Percentiles rank a stretch among this genome's conserved stretches.
phyloP scores from a whole-genome alignment of 78 protist genomes.

The Anaeramoeba flamelloides region DNA sequence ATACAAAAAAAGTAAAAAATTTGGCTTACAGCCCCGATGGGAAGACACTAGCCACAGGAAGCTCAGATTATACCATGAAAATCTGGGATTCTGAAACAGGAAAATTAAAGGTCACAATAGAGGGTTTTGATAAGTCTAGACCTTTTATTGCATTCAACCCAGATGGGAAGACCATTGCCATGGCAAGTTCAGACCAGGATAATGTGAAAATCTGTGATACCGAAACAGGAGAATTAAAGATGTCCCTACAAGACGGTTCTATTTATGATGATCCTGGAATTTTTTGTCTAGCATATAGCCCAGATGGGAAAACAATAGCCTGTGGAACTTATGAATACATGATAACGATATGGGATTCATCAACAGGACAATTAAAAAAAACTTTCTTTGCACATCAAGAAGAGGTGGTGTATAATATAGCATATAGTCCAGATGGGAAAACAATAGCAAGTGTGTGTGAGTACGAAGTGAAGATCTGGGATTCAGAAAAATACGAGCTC shows the following conservation, averaged over 20 bases:
- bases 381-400: too few species aligned
- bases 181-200: neutral
- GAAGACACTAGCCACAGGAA: neutral
- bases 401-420: conserved; percentile 7
- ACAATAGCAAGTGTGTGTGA: neutral
- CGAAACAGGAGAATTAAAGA: neutral
- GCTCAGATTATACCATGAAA: neutral
- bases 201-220: conserved; percentile 1
- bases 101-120: neutral
- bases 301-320: neutral
- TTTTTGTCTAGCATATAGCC: neutral
- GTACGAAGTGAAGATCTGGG: conserved; percentile 3
- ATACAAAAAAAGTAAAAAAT: too few species aligned
- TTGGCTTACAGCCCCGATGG: too few species aligned
- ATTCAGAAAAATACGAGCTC: neutral
- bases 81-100: conserved; percentile 10
- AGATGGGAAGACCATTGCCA: neutral
- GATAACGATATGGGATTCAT: conserved; percentile 11
- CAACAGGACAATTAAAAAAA: too few species aligned
- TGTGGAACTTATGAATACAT: neutral
- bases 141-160: neutral
- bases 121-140: conserved; percentile 4
- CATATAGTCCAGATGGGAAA: conserved; percentile 9
- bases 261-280: conserved; percentile 9
- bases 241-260: neutral